Evolutionary conservation across 371 early-diverging fungal species (phyloP).

Genomic region (Lichtheimia hyalospora): DNA sequence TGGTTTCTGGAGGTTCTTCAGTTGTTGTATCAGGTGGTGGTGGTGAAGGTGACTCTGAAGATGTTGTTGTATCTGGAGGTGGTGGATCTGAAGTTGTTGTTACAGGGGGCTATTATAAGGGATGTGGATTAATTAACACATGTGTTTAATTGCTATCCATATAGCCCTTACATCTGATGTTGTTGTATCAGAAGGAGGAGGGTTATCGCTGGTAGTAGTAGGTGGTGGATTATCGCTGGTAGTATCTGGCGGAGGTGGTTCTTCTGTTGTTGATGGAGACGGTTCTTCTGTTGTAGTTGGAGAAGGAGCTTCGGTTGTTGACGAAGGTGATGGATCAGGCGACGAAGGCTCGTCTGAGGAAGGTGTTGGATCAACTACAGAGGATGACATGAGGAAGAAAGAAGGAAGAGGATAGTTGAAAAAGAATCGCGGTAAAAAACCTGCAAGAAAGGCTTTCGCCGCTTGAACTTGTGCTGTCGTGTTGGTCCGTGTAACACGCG

Average conservation of each 20-base stretch:
- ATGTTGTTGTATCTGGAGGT: background rate
- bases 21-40: slow-evolving; percentile 2
- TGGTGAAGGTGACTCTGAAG: background rate
- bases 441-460: no score
- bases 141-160: background rate
- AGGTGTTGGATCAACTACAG: background rate
- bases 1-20: background rate
- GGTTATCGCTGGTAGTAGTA: background rate
- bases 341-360: background rate
- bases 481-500: no score
- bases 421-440: no score
- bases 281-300: background rate
- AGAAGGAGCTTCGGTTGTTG: background rate
- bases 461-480: no score
- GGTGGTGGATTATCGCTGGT: background rate
- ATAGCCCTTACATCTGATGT: background rate
- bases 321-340: background rate
- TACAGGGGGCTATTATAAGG: background rate
- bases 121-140: background rate
- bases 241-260: background rate
- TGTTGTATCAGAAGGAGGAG: background rate
- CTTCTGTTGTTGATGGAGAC: background rate
- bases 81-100: background rate
- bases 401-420: no score
- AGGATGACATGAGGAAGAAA: no score